Conservation (phyloP, 257 asterid genomes). For the Primulina huaijiensis region DNA sequence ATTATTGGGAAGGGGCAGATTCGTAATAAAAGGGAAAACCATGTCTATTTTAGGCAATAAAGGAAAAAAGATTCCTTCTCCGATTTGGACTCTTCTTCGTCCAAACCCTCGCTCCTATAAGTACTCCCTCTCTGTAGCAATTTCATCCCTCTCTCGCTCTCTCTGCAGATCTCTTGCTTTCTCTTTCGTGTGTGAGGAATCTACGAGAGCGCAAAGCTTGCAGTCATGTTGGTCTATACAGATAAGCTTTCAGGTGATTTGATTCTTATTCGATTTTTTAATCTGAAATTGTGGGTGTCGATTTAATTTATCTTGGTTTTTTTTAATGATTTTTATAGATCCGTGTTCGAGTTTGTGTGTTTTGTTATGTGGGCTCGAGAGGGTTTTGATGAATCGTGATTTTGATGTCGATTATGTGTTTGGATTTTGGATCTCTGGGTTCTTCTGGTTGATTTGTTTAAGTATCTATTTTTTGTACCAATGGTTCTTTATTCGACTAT, state of each 20-base stretch:
- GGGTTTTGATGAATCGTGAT: neutral
- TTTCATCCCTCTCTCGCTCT: slow-evolving; percentile 26
- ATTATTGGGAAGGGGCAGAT: slow-evolving; percentile 1
- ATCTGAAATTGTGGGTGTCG: neutral
- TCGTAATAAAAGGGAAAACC: slow-evolving; percentile 6
- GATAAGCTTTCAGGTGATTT: slow-evolving; percentile 33
- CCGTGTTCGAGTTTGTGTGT: neutral
- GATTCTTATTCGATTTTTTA: neutral
- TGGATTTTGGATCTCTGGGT: neutral
- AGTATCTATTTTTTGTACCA: neutral
- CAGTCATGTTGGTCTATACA: slow-evolving; percentile 39
- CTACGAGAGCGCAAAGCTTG: slow-evolving; percentile 20
- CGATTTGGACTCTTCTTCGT: neutral
- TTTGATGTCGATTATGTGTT: neutral
- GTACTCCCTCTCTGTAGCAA: neutral
- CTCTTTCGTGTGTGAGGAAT: neutral
- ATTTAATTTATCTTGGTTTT: neutral
- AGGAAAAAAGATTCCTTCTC: neutral
- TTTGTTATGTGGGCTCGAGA: neutral
- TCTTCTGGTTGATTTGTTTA: neutral
- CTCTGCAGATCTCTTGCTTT: slow-evolving; percentile 3
- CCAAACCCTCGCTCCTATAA: slow-evolving; percentile 43
- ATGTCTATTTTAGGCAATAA: slow-evolving; percentile 18
- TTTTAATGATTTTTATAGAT: neutral
- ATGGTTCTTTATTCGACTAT: neutral